A percentile compares a stretch with the other conserved stretches of the same genome.
Evolutionary conservation across 1,284 basidiomycete species (phyloP).

Genomic region (Ganoderma multipileum): DNA sequence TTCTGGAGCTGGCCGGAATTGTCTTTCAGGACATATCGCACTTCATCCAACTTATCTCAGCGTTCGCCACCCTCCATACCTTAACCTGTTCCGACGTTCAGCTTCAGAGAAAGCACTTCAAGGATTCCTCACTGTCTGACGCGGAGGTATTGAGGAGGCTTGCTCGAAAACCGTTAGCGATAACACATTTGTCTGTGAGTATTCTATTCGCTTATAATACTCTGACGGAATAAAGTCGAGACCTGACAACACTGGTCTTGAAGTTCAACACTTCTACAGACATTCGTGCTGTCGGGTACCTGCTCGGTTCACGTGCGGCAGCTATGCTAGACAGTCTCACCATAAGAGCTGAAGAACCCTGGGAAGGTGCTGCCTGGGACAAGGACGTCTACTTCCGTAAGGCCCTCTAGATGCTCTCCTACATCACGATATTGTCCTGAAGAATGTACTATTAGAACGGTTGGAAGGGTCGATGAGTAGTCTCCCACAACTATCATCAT

Average conservation of each 20-base stretch:
- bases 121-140: neutral
- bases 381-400: no score
- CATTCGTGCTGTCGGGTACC: no score
- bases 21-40: neutral
- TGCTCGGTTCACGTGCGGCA: neutral
- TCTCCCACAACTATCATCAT: neutral
- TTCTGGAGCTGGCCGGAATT: neutral
- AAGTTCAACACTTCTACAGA: neutral
- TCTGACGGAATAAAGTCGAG: no score
- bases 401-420: no score
- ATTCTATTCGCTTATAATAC: no score
- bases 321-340: neutral
- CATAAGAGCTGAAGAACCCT: neutral
- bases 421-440: no score
- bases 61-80: neutral
- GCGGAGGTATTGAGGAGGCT: neutral
- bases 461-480: neutral
- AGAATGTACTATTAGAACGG: neutral
- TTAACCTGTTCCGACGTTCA: neutral
- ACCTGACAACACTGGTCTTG: neutral
- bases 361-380: no score
- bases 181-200: neutral
- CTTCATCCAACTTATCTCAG: neutral
- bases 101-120: neutral
- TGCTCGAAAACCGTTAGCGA: neutral